Conservation (phyloP, 257 asterid genomes). For the Linderniella brevidens region DNA sequence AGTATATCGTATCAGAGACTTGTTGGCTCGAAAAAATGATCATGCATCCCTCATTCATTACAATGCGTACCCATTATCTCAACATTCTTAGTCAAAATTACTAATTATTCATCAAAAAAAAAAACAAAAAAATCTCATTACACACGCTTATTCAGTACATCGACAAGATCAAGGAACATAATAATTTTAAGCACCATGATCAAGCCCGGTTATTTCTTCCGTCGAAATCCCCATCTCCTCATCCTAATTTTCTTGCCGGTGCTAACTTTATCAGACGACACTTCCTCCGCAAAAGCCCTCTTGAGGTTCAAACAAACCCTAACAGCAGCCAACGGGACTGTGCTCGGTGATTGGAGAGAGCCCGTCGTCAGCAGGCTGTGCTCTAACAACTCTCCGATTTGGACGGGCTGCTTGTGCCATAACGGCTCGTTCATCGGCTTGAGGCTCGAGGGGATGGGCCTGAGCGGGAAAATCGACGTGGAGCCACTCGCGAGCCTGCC, state of each 20-base stretch:
- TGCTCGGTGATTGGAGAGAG: slow-evolving; percentile 26
- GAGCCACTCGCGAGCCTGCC: slow-evolving; percentile 20
- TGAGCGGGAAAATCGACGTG: slow-evolving; percentile 24
- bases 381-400: slow-evolving; percentile 19
- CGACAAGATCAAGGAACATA: too few species aligned
- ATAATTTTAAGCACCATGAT: too few species aligned
- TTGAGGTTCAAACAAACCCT: slow-evolving; percentile 34
- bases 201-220: too few species aligned
- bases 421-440: slow-evolving; percentile 27
- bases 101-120: too few species aligned
- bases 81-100: too few species aligned
- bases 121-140: too few species aligned
- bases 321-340: slow-evolving; percentile 18
- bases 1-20: too few species aligned
- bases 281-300: slow-evolving; percentile 14
- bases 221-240: too few species aligned
- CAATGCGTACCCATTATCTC: too few species aligned
- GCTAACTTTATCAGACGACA: slow-evolving; percentile 9
- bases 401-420: slow-evolving; percentile 40
- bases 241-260: too few species aligned
- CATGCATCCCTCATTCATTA: too few species aligned
- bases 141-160: too few species aligned
- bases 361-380: slow-evolving; percentile 15
- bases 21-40: background rate
- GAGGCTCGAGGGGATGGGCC: slow-evolving; percentile 31